Conservation (phyloP, 2,329 filamentous ascomycete genomes). For the Cercospora nicotianae region DNA sequence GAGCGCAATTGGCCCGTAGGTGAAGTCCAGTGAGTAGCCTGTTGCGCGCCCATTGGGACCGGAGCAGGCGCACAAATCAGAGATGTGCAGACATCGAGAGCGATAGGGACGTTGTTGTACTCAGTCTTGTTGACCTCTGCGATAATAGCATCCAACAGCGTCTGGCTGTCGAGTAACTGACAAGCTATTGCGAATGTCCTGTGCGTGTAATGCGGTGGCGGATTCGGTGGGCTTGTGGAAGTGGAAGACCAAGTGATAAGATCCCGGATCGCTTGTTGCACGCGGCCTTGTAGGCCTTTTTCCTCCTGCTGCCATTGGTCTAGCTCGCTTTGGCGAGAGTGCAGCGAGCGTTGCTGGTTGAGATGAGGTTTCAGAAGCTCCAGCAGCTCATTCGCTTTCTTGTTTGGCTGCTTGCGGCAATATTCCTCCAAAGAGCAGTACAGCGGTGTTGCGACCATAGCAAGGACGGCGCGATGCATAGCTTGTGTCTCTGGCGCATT, state of each 20-base stretch:
- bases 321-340: constrained; percentile 65
- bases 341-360: constrained; percentile 61
- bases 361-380: constrained; percentile 62
- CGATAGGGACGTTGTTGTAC: constrained; percentile 58
- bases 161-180: constrained; percentile 62
- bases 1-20: constrained; percentile 34
- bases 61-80: constrained; percentile 65
- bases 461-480: constrained; percentile 71
- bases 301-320: constrained; percentile 58
- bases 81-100: constrained; percentile 68
- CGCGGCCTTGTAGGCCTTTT: constrained; percentile 35
- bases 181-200: constrained; percentile 64
- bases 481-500: constrained; percentile 69
- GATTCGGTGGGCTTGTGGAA: constrained; percentile 46
- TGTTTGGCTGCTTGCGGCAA: constrained; percentile 66
- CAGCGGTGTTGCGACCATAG: constrained; percentile 67
- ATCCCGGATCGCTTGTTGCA: constrained; percentile 62
- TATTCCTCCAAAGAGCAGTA: constrained; percentile 67
- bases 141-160: constrained; percentile 62
- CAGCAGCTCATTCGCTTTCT: constrained; percentile 66
- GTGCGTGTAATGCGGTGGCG: constrained; percentile 68
- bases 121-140: constrained; percentile 66
- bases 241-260: constrained; percentile 65
- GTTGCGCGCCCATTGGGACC: constrained; percentile 31
- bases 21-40: constrained; percentile 42